These are phyloP conservation scores for Akanthomyces muscarius DNA, from an alignment of 2,329 filamentous ascomycete genomes.

Conservation along the genomic window DNA sequence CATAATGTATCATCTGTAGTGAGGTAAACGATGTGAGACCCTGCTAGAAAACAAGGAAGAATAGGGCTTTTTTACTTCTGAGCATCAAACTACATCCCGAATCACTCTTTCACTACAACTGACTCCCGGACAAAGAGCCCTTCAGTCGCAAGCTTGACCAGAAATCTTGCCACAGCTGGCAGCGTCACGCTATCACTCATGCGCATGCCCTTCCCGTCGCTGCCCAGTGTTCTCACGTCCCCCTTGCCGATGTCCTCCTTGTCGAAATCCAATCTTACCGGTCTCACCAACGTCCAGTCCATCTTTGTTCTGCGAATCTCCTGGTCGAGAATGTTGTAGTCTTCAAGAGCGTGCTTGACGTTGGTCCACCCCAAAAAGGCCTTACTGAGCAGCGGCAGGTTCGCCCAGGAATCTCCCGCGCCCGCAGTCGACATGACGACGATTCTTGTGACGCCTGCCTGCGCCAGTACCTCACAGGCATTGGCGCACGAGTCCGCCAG, in stretches of 20 bases:
- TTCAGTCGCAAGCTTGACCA: constrained; percentile 33
- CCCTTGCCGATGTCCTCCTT: constrained; percentile 20
- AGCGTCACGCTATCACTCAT: constrained; percentile 29
- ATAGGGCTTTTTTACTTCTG: background rate
- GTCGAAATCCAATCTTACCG: constrained; percentile 30
- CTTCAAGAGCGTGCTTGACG: constrained; percentile 36
- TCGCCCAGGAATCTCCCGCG: constrained; percentile 35
- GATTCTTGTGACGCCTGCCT: constrained; percentile 30
- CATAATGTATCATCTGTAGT: no score
- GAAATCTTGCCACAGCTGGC: constrained; percentile 29
- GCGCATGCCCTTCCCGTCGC: constrained; percentile 29
- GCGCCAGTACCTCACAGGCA: constrained; percentile 29
- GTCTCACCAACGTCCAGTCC: constrained; percentile 36
- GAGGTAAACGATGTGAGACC: no score
- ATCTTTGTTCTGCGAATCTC: constrained; percentile 32
- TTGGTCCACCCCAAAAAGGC: constrained; percentile 38
- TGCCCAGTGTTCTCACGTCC: constrained; percentile 27
- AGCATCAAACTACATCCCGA: background rate
- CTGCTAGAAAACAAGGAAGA: background rate
- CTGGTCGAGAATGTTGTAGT: constrained; percentile 34
- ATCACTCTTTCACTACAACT: background rate
- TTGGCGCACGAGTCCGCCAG: constrained; percentile 36
- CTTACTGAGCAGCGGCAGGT: constrained; percentile 32
- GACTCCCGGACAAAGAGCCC: background rate
- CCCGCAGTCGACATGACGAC: constrained; percentile 39